phyloP scores from a whole-genome alignment of 371 early-diverging fungal species.

The Chytridium lagenaria region DNA sequence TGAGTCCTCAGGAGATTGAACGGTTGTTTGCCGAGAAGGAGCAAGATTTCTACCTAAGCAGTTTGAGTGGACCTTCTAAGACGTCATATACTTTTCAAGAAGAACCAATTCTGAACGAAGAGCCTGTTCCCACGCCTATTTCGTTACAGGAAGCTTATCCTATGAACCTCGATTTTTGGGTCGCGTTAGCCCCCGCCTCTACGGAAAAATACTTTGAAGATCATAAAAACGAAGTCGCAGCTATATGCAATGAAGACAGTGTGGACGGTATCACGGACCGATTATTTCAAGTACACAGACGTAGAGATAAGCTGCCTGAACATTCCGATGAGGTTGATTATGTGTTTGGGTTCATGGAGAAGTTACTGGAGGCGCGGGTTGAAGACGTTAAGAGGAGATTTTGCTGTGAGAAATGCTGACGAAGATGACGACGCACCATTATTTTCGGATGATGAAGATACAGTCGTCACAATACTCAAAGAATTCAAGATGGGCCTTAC shows the following conservation, averaged over 20 bases:
- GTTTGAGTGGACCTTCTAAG: background rate
- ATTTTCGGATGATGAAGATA: constrained; percentile 6
- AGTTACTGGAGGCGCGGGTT: background rate
- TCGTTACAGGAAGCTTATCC: background rate
- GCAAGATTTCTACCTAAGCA: background rate
- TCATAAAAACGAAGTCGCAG: background rate
- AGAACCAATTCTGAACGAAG: too few relatives aligned
- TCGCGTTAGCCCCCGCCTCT: background rate
- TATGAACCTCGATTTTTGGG: background rate
- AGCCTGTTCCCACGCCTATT: background rate
- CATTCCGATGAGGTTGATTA: background rate
- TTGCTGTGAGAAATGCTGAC: background rate
- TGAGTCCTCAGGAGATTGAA: background rate
- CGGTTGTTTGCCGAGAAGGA: background rate
- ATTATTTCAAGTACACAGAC: background rate
- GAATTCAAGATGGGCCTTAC: too few relatives aligned
- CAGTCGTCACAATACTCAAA: background rate
- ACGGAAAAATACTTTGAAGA: background rate
- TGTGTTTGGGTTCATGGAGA: background rate
- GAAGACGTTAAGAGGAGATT: background rate
- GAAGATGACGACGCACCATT: background rate
- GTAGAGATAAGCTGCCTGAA: constrained; percentile 13
- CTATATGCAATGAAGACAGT: background rate
- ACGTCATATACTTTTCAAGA: background rate
- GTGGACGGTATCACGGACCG: background rate